Percentiles rank a stretch among this genome's conserved stretches.
These are phyloP conservation scores for Cymbopogon flexuosus DNA, from an alignment of 202 grass and related monocot genomes.

Conservation along the genomic window DNA sequence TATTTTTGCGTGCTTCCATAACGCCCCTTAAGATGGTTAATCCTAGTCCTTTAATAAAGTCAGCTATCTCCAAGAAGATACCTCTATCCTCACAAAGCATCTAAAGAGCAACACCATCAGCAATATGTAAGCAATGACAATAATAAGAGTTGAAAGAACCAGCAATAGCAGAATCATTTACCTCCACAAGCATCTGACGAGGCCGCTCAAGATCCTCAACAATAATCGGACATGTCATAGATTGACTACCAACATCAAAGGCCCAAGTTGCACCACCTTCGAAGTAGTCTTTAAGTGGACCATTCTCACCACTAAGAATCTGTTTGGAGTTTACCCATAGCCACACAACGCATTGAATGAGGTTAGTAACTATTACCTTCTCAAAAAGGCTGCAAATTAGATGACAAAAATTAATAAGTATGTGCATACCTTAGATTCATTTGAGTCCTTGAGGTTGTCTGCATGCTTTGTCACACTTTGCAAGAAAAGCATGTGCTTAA, in stretches of 20 bases:
- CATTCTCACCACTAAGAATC: constrained; percentile 66
- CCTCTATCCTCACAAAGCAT: constrained; percentile 95
- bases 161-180: constrained; percentile 28
- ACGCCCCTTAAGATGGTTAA: constrained; percentile 94
- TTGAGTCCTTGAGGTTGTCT: constrained; percentile 77
- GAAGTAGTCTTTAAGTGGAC: constrained; percentile 74
- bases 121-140: constrained; percentile 11
- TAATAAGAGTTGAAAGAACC: not conserved
- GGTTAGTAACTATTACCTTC: constrained; percentile 9
- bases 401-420: constrained; percentile 15
- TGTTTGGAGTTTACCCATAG: constrained; percentile 33
- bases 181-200: constrained; percentile 90
- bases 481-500: constrained; percentile 98
- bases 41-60: constrained; percentile 85
- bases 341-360: not conserved
- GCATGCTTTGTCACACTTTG: constrained; percentile 93
- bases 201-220: constrained; percentile 88
- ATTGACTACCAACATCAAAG: constrained; percentile 80
- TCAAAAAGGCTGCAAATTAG: constrained; percentile 15
- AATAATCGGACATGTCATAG: constrained; percentile 81
- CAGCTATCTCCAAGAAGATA: constrained; percentile 93
- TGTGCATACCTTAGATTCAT: constrained; percentile 65
- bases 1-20: constrained; percentile 86
- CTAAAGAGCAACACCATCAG: constrained; percentile 39
- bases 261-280: constrained; percentile 98